Conservation (phyloP, 2,329 filamentous ascomycete genomes). For the Diplodia mutila region DNA sequence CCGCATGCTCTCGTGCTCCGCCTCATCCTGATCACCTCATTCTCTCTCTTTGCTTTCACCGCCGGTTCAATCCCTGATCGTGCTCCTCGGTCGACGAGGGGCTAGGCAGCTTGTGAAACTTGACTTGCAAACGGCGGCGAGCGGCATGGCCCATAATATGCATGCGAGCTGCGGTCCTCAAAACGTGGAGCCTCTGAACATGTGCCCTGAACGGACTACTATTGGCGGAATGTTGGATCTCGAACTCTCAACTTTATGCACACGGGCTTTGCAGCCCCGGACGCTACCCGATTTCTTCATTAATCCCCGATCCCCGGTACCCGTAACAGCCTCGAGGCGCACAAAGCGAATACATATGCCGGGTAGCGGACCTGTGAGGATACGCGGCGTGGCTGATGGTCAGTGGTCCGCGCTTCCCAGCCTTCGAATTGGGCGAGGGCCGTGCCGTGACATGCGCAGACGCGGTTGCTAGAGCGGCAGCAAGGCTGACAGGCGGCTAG, state of each 20-base stretch:
- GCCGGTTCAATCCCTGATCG: not conserved
- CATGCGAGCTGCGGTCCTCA: not conserved
- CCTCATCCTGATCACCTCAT: conserved; percentile 6
- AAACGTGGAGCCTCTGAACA: not conserved
- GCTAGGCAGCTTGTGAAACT: conserved; percentile 7
- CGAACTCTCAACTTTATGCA: not conserved
- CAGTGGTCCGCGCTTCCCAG: conserved; percentile 14
- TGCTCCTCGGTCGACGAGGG: not conserved
- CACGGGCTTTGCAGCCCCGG: not conserved
- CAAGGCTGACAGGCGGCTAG: conserved; percentile 2
- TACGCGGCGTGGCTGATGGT: conserved; percentile 14
- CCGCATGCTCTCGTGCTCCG: not conserved
- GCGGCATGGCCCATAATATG: conserved; percentile 11
- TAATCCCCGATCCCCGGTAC: conserved; percentile 9
- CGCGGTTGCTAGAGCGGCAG: not conserved
- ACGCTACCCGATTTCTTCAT: conserved; percentile 3
- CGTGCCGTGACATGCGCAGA: conserved; percentile 5
- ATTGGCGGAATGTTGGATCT: conserved; percentile 1
- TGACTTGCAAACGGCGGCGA: not conserved
- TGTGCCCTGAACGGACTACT: not conserved
- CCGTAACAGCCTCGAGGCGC: not conserved
- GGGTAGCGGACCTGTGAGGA: not conserved
- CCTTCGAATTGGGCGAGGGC: conserved; percentile 12
- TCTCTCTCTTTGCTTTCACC: not conserved
- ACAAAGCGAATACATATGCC: not conserved